Percentiles rank a stretch among this genome's conserved stretches.
phyloP scores from a whole-genome alignment of 1,139 yeast genomes.

The Debaryomyces singareniensis region DNA sequence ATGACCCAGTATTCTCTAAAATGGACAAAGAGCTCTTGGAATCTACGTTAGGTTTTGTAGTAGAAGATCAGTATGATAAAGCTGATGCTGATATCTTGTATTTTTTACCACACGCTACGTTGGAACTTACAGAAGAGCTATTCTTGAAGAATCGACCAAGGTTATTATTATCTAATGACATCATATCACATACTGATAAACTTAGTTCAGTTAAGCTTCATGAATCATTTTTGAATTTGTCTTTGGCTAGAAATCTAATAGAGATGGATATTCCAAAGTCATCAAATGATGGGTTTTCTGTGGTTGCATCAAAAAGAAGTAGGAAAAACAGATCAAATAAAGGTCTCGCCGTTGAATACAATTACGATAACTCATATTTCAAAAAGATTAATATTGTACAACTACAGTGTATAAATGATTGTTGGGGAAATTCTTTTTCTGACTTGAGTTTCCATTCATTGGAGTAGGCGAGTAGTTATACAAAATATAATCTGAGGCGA shows the following conservation, averaged over 20 bases:
- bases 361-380: slow-evolving; percentile 28
- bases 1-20: slow-evolving; percentile 57
- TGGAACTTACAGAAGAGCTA: slow-evolving; percentile 45
- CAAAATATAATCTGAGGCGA: too few species aligned
- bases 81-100: slow-evolving; percentile 24
- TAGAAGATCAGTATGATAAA: slow-evolving; percentile 18
- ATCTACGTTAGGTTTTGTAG: slow-evolving; percentile 10
- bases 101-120: slow-evolving; percentile 74
- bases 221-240: slow-evolving; percentile 33
- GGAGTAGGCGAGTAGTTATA: neutral
- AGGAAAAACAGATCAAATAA: slow-evolving; percentile 18
- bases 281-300: slow-evolving; percentile 22
- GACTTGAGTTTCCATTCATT: slow-evolving; percentile 41
- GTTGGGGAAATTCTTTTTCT: slow-evolving; percentile 50
- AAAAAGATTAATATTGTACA: slow-evolving; percentile 11
- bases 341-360: slow-evolving; percentile 33
- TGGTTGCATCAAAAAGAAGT: slow-evolving; percentile 23
- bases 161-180: slow-evolving; percentile 42
- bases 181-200: slow-evolving; percentile 47
- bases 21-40: slow-evolving; percentile 38
- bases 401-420: slow-evolving; percentile 20
- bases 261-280: slow-evolving; percentile 6
- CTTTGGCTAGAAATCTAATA: slow-evolving; percentile 30
- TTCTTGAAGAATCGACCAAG: slow-evolving; percentile 26
- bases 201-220: slow-evolving; percentile 34